Percentiles rank a stretch among this genome's conserved stretches.
Conservation (phyloP, 257 asterid species). For the Parsonsia alboflavescens region DNA sequence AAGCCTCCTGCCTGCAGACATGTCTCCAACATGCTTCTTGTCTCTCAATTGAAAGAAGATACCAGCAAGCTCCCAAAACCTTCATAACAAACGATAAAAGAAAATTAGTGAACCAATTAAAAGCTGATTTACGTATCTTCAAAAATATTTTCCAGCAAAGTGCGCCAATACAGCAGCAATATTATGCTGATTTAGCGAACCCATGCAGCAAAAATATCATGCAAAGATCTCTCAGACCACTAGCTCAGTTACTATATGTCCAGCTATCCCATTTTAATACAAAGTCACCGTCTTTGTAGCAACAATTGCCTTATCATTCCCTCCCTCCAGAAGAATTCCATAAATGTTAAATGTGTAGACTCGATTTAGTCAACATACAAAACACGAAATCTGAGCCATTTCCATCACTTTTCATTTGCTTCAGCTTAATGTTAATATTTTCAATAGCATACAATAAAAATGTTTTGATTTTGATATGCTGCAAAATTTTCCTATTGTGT, state of each 20-base stretch:
- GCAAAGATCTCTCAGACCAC: not conserved
- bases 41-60: slow-evolving; percentile 82
- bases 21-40: slow-evolving; percentile 94
- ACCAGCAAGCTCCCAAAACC: slow-evolving; percentile 96
- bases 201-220: too few relatives aligned
- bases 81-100: slow-evolving; percentile 10
- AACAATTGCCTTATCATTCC: not conserved
- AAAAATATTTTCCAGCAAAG: too few relatives aligned
- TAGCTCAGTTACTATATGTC: not conserved
- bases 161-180: not conserved
- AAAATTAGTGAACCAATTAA: not conserved
- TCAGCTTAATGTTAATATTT: not conserved
- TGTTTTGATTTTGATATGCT: not conserved
- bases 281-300: not conserved
- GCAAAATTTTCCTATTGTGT: not conserved
- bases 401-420: not conserved
- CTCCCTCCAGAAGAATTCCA: not conserved
- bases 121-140: not conserved
- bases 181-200: not conserved
- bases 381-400: not conserved
- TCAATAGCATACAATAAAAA: not conserved
- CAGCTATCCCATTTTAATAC: not conserved
- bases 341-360: not conserved
- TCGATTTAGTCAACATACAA: not conserved
- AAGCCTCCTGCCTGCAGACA: slow-evolving; percentile 51